phyloP scores from a whole-genome alignment of 148 eudicot genomes.

The Rhododendron mucronatum region DNA sequence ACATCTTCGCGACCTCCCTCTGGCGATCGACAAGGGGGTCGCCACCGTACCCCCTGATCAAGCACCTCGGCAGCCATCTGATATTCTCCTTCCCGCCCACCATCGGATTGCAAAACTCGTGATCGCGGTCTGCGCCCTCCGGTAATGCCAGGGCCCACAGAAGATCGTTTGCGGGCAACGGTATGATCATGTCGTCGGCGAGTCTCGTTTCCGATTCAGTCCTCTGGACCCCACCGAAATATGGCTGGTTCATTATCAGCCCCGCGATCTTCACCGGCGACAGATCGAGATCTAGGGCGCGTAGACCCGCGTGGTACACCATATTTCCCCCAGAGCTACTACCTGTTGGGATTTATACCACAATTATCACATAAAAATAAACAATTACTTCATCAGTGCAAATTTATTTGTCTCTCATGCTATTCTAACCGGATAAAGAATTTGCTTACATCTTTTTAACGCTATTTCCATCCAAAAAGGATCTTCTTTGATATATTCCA shows the following conservation, averaged over 20 bases:
- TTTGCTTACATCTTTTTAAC: no score
- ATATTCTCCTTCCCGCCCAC: constrained; percentile 34
- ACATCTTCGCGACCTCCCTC: constrained; percentile 50
- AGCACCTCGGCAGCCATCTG: constrained; percentile 57
- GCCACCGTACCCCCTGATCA: constrained; percentile 54
- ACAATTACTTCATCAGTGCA: no score
- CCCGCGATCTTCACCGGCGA: constrained; percentile 66
- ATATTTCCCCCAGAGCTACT: constrained; percentile 73
- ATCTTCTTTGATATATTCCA: no score
- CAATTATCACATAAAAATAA: background rate
- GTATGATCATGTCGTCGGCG: constrained; percentile 35
- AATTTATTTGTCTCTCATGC: background rate
- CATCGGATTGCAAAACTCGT: constrained; percentile 54
- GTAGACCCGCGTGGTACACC: constrained; percentile 51
- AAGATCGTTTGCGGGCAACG: constrained; percentile 41
- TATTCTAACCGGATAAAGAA: no score
- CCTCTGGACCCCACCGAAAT: constrained; percentile 53
- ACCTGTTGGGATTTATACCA: background rate
- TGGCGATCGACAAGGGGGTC: constrained; percentile 77
- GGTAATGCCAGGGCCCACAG: constrained; percentile 80
- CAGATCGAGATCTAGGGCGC: constrained; percentile 47
- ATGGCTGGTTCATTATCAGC: constrained; percentile 76
- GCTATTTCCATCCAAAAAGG: background rate
- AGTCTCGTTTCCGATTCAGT: constrained; percentile 45
- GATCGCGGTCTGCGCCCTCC: constrained; percentile 49